Base-by-base conservation (phyloP, 2,329 filamentous ascomycete genomes). In the Alternaria tenuissima region DNA sequence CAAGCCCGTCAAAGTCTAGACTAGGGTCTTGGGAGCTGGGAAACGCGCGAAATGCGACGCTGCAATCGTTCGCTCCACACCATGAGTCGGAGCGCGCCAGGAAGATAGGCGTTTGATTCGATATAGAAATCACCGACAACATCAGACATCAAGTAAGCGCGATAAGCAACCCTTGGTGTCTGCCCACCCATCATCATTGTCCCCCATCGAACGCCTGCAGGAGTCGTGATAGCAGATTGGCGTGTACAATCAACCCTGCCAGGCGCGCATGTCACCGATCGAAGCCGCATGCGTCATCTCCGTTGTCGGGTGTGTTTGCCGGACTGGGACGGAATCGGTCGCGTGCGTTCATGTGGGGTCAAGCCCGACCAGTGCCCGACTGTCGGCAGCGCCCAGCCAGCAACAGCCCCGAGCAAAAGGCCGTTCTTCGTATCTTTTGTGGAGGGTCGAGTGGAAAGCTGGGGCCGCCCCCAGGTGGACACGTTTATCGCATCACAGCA, bases 61-160 rank as follows among this genome's bases (percentile, higher is more conserved):
- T 58, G 55, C 42, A 54, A 58, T 55, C 49, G 55, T 55, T 54
- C 42, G 42, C 49, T 54, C 55, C 55, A 58, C 55, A 39, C n/a
- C 48, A 54, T 14, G 32, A 30, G 28, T 30, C 32, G 46, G 46
- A 49, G 46, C 43, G 42, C 42, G 42, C 24, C 42, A n/a, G 26
- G 5, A 18, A 18, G 32, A 49, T 49, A 38, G 46, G 32, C 46
- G 46, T 49, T 34, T 48, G 30, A 48, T 36, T 32, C 46, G 28
- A n/a, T 14, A 20, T 28, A 12, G 32, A 36, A 36, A 39, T 18
- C 36, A 20, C 14, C 2, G 8, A 41, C 38, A 41, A 36, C 46
- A 48, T 4, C 18, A 48, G 18, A 48, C 30, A 36, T 48, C 30
- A 36, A 36, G 46, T 48, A 48, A 48, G 46, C 30, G 30, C 46